Base-by-base conservation (phyloP, 2,329 filamentous ascomycete species). In the Coniochaeta prunicola region DNA sequence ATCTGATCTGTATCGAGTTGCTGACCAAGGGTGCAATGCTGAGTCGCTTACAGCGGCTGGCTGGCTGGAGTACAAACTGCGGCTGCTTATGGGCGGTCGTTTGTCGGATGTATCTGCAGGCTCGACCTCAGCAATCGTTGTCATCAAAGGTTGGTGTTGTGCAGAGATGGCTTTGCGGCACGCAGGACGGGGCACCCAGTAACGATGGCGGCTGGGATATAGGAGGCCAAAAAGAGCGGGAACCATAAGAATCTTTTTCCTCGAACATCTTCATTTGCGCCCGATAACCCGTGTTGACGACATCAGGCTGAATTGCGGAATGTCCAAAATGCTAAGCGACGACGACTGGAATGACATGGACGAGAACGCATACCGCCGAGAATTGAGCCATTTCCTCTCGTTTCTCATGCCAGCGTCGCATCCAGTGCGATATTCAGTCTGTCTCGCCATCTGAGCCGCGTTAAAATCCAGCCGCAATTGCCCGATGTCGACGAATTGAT, bases 271-370 rank as follows among this genome's bases (percentile, higher is more conserved):
- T 30, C 45, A 17, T 30, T 12, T 30, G 8, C 26, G 19, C 45
- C 21, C 9, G 19, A 9, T 13, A 50, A 1, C 21, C 45, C 9
- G 26, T 13, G 8, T 26, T 26, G 24, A 50, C 21, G 4, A 50
- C 33, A 54, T 54, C 53, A 54, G 53, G 53, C 53, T 54, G 53
- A 54, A 54, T 54, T 26, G 21, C 45, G 24, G 24, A 50, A 50
- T 50, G 24, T 26, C 10, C 19, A 45, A 19, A 13, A 38, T 24
- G 40, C 45, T 26, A 28, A 26, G 45, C 45, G 45, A 50, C 24
- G 17, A n/a, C 24, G 24, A 17, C 24, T 50, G 45, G 45, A 50
- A 50, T 50, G 21, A 2, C 21, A 30, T 28, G 21, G 40, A 24
- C 40, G 21, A 45, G 40, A 8, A 21, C 40, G 21, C 53, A 26